These are phyloP conservation scores for Pachyrhizus erosus DNA, from an alignment of 306 rosid species.

Conservation along the genomic window DNA sequence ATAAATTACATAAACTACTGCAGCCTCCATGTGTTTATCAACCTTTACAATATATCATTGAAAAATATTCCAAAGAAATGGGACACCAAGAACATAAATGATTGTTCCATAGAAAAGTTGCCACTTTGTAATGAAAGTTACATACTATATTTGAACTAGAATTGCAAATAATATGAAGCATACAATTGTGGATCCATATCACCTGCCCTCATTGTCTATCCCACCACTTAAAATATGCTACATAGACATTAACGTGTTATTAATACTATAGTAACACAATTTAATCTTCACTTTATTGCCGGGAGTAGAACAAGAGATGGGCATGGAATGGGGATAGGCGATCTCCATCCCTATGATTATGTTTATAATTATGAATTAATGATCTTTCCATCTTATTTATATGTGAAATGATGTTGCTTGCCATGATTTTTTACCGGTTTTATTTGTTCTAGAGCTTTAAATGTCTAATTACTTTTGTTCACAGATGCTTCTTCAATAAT, in stretches of 20 bases:
- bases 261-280: constrained; percentile 1
- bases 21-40: constrained; percentile 11
- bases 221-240: constrained; percentile 14
- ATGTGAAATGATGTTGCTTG: constrained; percentile 6
- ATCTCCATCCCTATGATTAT: constrained; percentile 12
- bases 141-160: not conserved
- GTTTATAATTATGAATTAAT: not conserved
- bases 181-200: not conserved
- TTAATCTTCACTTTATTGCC: constrained; percentile 6
- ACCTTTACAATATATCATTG: constrained; percentile 10
- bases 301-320: constrained; percentile 2
- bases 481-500: constrained; percentile 12
- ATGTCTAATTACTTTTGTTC: not conserved
- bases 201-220: not conserved
- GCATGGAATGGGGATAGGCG: constrained; percentile 4
- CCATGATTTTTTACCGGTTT: not conserved
- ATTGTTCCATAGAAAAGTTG: constrained; percentile 3
- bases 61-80: constrained; percentile 8
- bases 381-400: not conserved
- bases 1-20: not conserved
- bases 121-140: not conserved
- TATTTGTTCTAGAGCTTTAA: not conserved
- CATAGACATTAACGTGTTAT: constrained; percentile 20
- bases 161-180: constrained; percentile 6
- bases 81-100: not conserved